Evolutionary conservation across 768 basidiomycete genomes (phyloP).

Genomic region (Guyanaporus albipodus): DNA sequence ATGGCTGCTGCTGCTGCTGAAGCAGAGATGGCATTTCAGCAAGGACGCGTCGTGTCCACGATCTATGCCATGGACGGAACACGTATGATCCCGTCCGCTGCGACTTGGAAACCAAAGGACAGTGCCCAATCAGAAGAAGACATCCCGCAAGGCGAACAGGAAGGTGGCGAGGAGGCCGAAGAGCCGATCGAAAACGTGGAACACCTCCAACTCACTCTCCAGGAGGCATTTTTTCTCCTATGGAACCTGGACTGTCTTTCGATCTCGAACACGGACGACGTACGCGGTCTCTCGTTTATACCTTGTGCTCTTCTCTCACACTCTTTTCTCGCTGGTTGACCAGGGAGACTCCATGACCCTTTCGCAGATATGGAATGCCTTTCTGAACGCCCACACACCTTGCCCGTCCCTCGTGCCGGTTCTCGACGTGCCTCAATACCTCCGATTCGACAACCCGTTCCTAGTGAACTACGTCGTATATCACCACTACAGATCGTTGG

Average conservation of each 20-base stretch:
- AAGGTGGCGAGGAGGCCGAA: slow-evolving; percentile 42
- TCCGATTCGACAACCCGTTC: slow-evolving; percentile 87
- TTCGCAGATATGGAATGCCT: slow-evolving; percentile 58
- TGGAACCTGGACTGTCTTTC: slow-evolving; percentile 84
- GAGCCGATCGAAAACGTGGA: slow-evolving; percentile 70
- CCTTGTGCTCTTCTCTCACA: not conserved
- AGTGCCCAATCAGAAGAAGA: slow-evolving; percentile 14
- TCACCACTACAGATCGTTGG: slow-evolving; percentile 93
- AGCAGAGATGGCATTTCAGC: slow-evolving; percentile 72
- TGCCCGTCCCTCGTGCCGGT: slow-evolving; percentile 33
- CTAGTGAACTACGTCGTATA: slow-evolving; percentile 85
- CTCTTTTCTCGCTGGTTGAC: not conserved
- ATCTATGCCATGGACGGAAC: slow-evolving; percentile 49
- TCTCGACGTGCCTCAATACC: slow-evolving; percentile 20
- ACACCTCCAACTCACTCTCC: slow-evolving; percentile 85
- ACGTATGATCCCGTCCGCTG: slow-evolving; percentile 64
- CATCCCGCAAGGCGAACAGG: slow-evolving; percentile 16
- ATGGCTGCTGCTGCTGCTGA: slow-evolving; percentile 79
- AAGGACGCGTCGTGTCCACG: slow-evolving; percentile 61
- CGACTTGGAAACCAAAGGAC: slow-evolving; percentile 66
- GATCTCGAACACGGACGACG: slow-evolving; percentile 61
- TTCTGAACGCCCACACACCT: slow-evolving; percentile 54
- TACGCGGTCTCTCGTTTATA: slow-evolving; percentile 32
- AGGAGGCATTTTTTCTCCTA: slow-evolving; percentile 84
- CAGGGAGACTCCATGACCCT: slow-evolving; percentile 56